These are phyloP conservation scores for Nannizzia gypsea DNA, from an alignment of 2,329 filamentous ascomycete species.

Conservation along the genomic window DNA sequence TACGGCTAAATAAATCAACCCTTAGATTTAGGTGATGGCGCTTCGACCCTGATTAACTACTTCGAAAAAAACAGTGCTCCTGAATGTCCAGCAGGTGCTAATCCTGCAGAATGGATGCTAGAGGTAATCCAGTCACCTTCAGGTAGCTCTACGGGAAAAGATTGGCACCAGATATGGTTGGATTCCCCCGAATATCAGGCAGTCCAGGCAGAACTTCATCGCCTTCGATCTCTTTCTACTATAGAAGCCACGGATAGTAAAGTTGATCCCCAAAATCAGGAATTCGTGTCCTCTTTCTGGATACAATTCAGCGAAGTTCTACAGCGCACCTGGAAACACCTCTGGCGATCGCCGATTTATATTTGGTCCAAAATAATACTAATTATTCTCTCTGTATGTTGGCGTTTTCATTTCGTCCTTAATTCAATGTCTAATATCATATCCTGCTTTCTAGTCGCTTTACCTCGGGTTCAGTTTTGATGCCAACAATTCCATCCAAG, in stretches of 20 bases:
- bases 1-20: background rate
- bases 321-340: slow-evolving; percentile 71
- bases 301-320: slow-evolving; percentile 57
- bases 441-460: slow-evolving; percentile 36
- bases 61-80: slow-evolving; percentile 55
- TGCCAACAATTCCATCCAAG: slow-evolving; percentile 61
- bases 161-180: slow-evolving; percentile 45
- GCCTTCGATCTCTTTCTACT: slow-evolving; percentile 34
- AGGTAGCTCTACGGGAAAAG: slow-evolving; percentile 50
- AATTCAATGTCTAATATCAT: background rate
- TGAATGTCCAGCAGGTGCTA: slow-evolving; percentile 49
- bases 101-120: slow-evolving; percentile 68
- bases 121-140: slow-evolving; percentile 48
- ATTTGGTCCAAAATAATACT: slow-evolving; percentile 72
- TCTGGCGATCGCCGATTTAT: slow-evolving; percentile 81
- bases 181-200: slow-evolving; percentile 41
- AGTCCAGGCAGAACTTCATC: slow-evolving; percentile 36
- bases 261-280: slow-evolving; percentile 33
- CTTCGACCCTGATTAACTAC: slow-evolving; percentile 46
- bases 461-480: slow-evolving; percentile 78
- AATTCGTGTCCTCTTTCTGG: slow-evolving; percentile 67
- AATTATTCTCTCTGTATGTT: slow-evolving; percentile 41
- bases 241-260: background rate
- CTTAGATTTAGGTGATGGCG: slow-evolving; percentile 39
- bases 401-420: background rate